Evolutionary conservation across 495 filamentous ascomycete species (phyloP), one percentile per base, ranked within the genome.

Genomic region (Aspergillus coremiiformis): DNA sequence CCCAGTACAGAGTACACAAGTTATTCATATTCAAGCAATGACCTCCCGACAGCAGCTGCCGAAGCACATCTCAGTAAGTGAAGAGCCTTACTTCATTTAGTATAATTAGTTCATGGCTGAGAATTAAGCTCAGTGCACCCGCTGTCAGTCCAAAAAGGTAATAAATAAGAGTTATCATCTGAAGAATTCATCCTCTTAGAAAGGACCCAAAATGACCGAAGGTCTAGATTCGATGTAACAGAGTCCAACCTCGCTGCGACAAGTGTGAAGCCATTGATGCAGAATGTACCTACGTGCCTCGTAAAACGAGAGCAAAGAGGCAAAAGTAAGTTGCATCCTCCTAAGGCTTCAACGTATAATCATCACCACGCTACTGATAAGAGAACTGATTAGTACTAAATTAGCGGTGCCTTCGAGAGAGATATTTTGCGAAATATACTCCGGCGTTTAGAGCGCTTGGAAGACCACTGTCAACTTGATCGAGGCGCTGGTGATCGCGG

Each of bases 111-210:
- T 21, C 15, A 11, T n/a, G 19, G 17, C 20, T 26, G 9, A 26
- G 5, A n/a, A 2, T 4, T n/a, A 17, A 12, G 12, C 10, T 5
- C 12, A 60, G 58, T 60, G 58, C 39, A 49, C 33, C n/a, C 58
- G 58, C 15, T 60, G 58, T 21, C 46, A 60, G 24, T 51, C 58
- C 24, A 60, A 54, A 39, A 60, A 60, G 54, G 58, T 60, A 49
- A 3, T n/a, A n/a, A n/a, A n/a, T n/a, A n/a, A n/a, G n/a, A n/a
- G n/a, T n/a, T n/a, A n/a, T 42, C 2, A 8, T 12, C 15, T 32
- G 24, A 12, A 50, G 17, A 42, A 21, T 37, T 15, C n/a, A n/a
- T n/a, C 22, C 32, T 15, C 32, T 41, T 4, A 21, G 17, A 3
- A 1, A 19, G 15, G 37, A 20, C 4, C 17, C 17, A 21, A 12